These are phyloP conservation scores for Trichoderma sp. DNA, from an alignment of 2,329 filamentous ascomycete genomes.

Conservation along the genomic window DNA sequence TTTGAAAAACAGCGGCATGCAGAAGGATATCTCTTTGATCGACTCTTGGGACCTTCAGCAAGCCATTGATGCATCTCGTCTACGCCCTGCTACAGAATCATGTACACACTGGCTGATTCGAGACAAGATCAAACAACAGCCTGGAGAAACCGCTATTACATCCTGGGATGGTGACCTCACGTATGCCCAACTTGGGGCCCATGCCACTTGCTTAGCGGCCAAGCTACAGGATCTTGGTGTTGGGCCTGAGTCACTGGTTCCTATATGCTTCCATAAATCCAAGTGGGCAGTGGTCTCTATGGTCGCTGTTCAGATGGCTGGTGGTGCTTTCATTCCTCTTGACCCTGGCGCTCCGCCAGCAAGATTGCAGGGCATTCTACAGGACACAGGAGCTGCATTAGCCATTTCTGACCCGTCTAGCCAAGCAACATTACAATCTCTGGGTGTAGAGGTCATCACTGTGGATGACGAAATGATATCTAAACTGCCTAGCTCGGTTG, in stretches of 20 bases:
- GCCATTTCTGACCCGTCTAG: neutral
- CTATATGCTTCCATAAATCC: constrained; percentile 23
- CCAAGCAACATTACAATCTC: neutral
- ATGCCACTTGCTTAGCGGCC: neutral
- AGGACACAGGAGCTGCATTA: neutral
- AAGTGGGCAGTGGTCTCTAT: constrained; percentile 22
- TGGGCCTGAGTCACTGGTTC: constrained; percentile 14
- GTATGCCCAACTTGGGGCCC: neutral
- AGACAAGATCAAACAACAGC: neutral
- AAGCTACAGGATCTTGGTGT: constrained; percentile 4
- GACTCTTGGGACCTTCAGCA: constrained; percentile 7
- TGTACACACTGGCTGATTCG: constrained; percentile 7
- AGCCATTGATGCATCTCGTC: neutral
- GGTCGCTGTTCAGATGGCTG: constrained; percentile 23
- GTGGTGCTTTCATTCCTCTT: constrained; percentile 23
- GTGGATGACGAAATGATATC: neutral
- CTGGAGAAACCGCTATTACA: neutral
- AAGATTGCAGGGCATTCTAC: neutral
- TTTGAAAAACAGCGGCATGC: neutral
- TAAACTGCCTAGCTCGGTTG: neutral
- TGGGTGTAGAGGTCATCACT: neutral
- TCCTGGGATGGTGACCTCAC: constrained; percentile 16
- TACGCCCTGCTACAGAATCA: neutral
- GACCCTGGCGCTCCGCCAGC: constrained; percentile 15
- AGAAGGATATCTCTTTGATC: neutral